Evolutionary conservation across 768 basidiomycete genomes (phyloP).

Genomic region (Infundibulicybe gibba): DNA sequence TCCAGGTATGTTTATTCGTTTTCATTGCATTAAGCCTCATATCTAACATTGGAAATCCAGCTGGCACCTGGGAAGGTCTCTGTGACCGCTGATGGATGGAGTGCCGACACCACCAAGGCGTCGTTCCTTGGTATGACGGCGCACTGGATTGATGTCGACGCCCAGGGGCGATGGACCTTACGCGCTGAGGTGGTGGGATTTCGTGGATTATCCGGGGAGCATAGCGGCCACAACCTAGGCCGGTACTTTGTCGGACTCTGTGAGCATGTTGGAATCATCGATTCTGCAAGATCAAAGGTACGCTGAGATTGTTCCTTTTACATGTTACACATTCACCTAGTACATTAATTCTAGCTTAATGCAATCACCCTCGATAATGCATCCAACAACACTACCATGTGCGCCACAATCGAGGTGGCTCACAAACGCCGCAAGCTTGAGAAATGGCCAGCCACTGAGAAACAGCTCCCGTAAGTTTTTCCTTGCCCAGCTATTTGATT

Average conservation of each 20-base stretch:
- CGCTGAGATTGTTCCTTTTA: neutral
- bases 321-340: neutral
- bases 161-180: constrained; percentile 17
- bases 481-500: too few relatives aligned
- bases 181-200: constrained; percentile 16
- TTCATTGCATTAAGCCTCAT: too few relatives aligned
- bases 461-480: too few relatives aligned
- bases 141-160: constrained; percentile 18
- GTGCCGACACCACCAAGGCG: constrained; percentile 13
- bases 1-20: too few relatives aligned
- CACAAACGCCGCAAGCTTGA: constrained; percentile 1
- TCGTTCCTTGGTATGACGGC: constrained; percentile 17
- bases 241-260: constrained; percentile 17
- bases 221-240: constrained; percentile 20
- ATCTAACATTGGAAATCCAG: neutral
- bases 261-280: constrained; percentile 18
- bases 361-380: neutral
- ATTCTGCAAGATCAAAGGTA: constrained; percentile 15
- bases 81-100: constrained; percentile 11
- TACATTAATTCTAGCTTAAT: constrained; percentile 1
- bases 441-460: too few relatives aligned
- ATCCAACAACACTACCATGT: constrained; percentile 2
- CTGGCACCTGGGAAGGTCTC: constrained; percentile 9
- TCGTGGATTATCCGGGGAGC: constrained; percentile 14
- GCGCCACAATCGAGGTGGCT: neutral